Evolutionary conservation across 352 stramenopile genomes (phyloP).

Genomic region (Phytophthora foliorum): DNA sequence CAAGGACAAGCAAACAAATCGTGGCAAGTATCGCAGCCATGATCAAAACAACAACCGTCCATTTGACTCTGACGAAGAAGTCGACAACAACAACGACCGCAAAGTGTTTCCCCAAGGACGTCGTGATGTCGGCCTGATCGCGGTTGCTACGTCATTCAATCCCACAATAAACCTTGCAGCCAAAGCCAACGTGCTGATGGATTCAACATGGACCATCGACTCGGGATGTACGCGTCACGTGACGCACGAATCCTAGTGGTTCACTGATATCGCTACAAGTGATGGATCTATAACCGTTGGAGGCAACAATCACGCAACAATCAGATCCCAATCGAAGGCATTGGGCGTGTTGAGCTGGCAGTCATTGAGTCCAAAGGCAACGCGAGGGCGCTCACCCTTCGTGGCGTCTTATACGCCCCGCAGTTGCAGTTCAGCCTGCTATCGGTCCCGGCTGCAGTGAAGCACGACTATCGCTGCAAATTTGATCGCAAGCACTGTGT

Average conservation of each 20-base stretch:
- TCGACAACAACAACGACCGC: background rate
- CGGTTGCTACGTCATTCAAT: slow-evolving; percentile 6
- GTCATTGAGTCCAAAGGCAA: slow-evolving; percentile 30
- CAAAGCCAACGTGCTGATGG: slow-evolving; percentile 4
- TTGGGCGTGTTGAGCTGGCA: slow-evolving; percentile 17
- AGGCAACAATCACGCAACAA: too few relatives aligned
- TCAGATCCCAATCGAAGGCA: slow-evolving; percentile 10
- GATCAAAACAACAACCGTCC: background rate
- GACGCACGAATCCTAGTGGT: slow-evolving; percentile 17
- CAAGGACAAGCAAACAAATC: background rate
- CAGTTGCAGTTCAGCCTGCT: too few relatives aligned
- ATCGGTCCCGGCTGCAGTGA: slow-evolving; percentile 4
- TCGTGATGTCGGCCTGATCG: slow-evolving; percentile 9
- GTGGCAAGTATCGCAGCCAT: background rate
- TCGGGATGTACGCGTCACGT: slow-evolving; percentile 29
- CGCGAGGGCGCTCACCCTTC: slow-evolving; percentile 3
- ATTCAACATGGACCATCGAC: too few relatives aligned
- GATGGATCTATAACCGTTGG: slow-evolving; percentile 21
- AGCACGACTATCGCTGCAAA: slow-evolving; percentile 14
- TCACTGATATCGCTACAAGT: slow-evolving; percentile 10
- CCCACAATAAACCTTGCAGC: background rate
- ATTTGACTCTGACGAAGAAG: slow-evolving; percentile 1
- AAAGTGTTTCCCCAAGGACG: slow-evolving; percentile 6
- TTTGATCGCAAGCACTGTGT: slow-evolving; percentile 7
- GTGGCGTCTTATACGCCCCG: too few relatives aligned